Evolutionary conservation across 1,284 basidiomycete species (phyloP).

Genomic region (Malassezia pachydermatis): DNA sequence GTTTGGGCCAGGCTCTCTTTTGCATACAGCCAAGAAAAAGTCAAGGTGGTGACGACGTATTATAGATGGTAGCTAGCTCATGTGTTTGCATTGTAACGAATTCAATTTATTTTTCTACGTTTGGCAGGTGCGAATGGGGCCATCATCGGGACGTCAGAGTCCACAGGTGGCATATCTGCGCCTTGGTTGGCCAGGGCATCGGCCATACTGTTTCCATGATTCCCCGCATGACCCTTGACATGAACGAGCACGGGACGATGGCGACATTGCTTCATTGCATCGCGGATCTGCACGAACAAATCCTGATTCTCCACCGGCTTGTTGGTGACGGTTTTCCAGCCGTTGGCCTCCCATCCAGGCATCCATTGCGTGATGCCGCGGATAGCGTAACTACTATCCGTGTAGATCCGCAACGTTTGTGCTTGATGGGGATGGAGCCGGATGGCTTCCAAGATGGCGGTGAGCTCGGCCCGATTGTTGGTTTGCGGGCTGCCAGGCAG

Average conservation of each 20-base stretch:
- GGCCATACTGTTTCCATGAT: conserved; percentile 66
- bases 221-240: conserved; percentile 63
- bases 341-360: conserved; percentile 55
- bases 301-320: conserved; percentile 58
- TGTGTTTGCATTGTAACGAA: too few relatives aligned
- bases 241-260: conserved; percentile 52
- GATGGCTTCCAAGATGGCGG: conserved; percentile 67
- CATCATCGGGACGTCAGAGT: too few relatives aligned
- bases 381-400: conserved; percentile 67
- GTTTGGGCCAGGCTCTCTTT: too few relatives aligned
- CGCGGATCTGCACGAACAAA: conserved; percentile 57
- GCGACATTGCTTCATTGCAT: conserved; percentile 11
- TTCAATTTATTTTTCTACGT: too few relatives aligned
- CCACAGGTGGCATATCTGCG: too few relatives aligned
- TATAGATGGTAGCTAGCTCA: too few relatives aligned
- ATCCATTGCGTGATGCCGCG: conserved; percentile 57
- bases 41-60: too few relatives aligned
- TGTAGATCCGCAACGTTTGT: conserved; percentile 57
- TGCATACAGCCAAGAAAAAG: too few relatives aligned
- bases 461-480: conserved; percentile 73
- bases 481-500: conserved; percentile 68
- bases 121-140: too few relatives aligned
- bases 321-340: conserved; percentile 54
- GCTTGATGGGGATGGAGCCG: conserved; percentile 56
- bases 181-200: conserved; percentile 51